Evolutionary conservation across 305 asterid species (phyloP).

Genomic region (Ilex paraguariensis): DNA sequence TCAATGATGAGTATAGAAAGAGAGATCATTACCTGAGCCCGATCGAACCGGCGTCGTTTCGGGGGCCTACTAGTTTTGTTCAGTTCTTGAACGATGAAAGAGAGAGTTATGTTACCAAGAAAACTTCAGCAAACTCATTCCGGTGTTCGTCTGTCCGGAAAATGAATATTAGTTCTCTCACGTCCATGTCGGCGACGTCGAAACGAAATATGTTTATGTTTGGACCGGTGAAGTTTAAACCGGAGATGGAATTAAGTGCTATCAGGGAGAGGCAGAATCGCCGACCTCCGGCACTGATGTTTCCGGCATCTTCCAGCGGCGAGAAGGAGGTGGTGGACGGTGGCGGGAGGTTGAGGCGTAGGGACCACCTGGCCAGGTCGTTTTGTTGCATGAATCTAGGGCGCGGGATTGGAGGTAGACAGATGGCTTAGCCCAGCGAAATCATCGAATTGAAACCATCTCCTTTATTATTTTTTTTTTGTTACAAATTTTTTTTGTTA

Average conservation of each 20-base stretch:
- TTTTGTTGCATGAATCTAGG: too few relatives aligned
- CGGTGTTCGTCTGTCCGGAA: conserved; percentile 20
- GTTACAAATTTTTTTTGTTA: too few relatives aligned
- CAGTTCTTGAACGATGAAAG: too few relatives aligned
- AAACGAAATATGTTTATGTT: conserved; percentile 65
- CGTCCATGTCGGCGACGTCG: conserved; percentile 63
- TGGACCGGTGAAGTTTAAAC: conserved; percentile 67
- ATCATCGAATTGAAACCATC: too few relatives aligned
- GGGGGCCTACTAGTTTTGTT: conserved; percentile 3
- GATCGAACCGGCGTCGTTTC: conserved; percentile 22
- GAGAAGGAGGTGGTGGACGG: too few relatives aligned
- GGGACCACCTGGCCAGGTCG: too few relatives aligned
- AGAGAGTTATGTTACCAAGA: not conserved
- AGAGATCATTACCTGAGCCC: conserved; percentile 7
- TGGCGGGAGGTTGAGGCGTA: too few relatives aligned
- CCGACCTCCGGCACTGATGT: not conserved
- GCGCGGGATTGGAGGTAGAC: too few relatives aligned
- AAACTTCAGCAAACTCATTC: not conserved
- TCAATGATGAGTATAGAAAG: not conserved
- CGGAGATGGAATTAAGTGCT: conserved; percentile 68
- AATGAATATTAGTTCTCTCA: conserved; percentile 50
- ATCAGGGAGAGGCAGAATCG: conserved; percentile 51
- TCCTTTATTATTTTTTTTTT: too few relatives aligned
- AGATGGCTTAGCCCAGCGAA: too few relatives aligned
- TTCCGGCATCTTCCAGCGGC: too few relatives aligned